Base-by-base conservation (phyloP, 176 grass and related monocot genomes). In the Otatea glauca region DNA sequence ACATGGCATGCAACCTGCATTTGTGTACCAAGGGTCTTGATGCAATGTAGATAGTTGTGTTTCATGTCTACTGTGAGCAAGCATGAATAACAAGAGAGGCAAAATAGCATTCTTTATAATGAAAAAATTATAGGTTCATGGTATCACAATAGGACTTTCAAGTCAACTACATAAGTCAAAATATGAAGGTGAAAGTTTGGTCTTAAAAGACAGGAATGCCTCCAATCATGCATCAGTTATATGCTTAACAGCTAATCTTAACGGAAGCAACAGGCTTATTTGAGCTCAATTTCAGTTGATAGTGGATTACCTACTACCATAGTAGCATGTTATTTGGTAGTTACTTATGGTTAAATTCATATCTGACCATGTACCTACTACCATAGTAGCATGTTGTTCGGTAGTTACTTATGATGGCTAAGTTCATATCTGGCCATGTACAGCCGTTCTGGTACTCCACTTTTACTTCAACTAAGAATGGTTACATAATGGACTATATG, bases 351-450 rank as follows among this genome's bases (percentile, higher is more conserved):
- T 1, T 29, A 29, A 29, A 1, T 29, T 29, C 29, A 29, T 29
- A 29, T 29, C 0, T 29, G 29, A 1, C 29, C 29, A 29, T 29
- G 29, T 29, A 29, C 29, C 34, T 70, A 68, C 7, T 68, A 81
- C 54, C 77, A 82, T 64, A 53, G 5, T 69, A 75, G 64, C 71
- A 86, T 76, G 54, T 25, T 21, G 48, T 66, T 86, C 20, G 3
- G 47, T 42, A 59, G 60, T 50, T 16, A 38, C 18, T 59, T 81
- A 37, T 41, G 29, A n/a, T n/a, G n/a, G 29, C 29, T 29, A 29
- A 29, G 29, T 29, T 29, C 29, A 29, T 29, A 29, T 29, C 0
- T 29, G 29, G 29, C 29, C 29, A 29, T 29, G 29, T 29, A 29
- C 29, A 29, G 29, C 29, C 29, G 29, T 29, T 29, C 29, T 29